phyloP scores from a whole-genome alignment of 495 filamentous ascomycete species.

The Penicillium verhagenii region DNA sequence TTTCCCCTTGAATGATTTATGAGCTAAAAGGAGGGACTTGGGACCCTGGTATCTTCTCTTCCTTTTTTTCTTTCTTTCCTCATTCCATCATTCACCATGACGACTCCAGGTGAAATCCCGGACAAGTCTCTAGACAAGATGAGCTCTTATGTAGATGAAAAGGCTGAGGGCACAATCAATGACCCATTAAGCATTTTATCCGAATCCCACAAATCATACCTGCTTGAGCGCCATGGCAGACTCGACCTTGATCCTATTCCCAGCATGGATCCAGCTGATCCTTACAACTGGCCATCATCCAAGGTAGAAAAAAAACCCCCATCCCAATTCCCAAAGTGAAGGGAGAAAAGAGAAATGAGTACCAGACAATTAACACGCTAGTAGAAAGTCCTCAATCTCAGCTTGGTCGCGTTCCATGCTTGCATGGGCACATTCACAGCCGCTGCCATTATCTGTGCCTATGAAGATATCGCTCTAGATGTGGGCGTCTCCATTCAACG shows the following conservation, averaged over 20 bases:
- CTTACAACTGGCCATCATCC: conserved; percentile 54
- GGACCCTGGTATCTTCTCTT: neutral
- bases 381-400: conserved; percentile 52
- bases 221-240: conserved; percentile 53
- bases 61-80: neutral
- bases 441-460: conserved; percentile 53
- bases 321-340: too few species aligned
- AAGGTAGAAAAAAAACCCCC: conserved; percentile 39
- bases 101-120: neutral
- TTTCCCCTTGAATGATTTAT: too few species aligned
- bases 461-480: conserved; percentile 44
- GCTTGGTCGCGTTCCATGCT: conserved; percentile 56
- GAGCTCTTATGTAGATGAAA: conserved; percentile 26
- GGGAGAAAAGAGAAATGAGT: neutral
- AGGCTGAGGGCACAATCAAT: conserved; percentile 8
- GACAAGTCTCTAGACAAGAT: neutral
- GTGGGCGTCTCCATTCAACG: conserved; percentile 42
- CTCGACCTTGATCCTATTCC: conserved; percentile 54
- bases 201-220: conserved; percentile 44
- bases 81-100: neutral
- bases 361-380: conserved; percentile 3
- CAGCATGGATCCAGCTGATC: conserved; percentile 47
- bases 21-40: neutral
- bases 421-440: conserved; percentile 58
- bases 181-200: conserved; percentile 23